Base-by-base conservation (phyloP, 345 rosid genomes). In the Laguncularia racemosa region DNA sequence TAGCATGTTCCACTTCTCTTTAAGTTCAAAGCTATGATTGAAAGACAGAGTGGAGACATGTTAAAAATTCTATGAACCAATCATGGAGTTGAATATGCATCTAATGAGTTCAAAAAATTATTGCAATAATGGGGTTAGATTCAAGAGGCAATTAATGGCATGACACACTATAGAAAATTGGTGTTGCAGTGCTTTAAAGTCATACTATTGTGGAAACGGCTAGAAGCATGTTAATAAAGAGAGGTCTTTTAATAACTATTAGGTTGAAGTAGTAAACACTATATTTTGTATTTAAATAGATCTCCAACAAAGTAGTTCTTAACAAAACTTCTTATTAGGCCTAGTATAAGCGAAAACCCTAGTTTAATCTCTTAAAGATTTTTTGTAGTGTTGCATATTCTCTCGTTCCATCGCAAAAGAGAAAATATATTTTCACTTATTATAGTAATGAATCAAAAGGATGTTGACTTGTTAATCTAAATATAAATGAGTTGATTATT, bases 201-300 rank as follows among this genome's bases (percentile, higher is more conserved):
- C 21, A n/a, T 0, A 60, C 9, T 5, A 33, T 54, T 14, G n/a
- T 63, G 2, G 58, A 17, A 8, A 67, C 55, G 66, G 49, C 45
- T 6, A 48, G 52, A 44, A 48, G 52, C 19, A 10, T 67, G 28
- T 13, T 67, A 38, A 53, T 59, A 6, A 38, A 7, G 4, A 48
- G 44, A n/a, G 33, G 38, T 5, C 2, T 49, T n/a, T 58, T 48
- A 14, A 45, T 14, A 11, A 23, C 5, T 52, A 14, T n/a, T 44
- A 40, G 58, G 51, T 16, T 26, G 63, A 65, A 46, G 52, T 11
- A 18, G 28, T 65, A 9, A 13, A 16, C 3, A 23, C 38, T 2
- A 11, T 18, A 16, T 0, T 56, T 14, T 50, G 57, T 50, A 7
- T 64, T n/a, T n/a, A n/a, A n/a, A n/a, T n/a, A n/a, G n/a, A n/a